A percentile compares a stretch with the other conserved stretches of the same genome.
Evolutionary conservation across 176 grass and related monocot genomes (phyloP).

Genomic region (Avena eriantha): DNA sequence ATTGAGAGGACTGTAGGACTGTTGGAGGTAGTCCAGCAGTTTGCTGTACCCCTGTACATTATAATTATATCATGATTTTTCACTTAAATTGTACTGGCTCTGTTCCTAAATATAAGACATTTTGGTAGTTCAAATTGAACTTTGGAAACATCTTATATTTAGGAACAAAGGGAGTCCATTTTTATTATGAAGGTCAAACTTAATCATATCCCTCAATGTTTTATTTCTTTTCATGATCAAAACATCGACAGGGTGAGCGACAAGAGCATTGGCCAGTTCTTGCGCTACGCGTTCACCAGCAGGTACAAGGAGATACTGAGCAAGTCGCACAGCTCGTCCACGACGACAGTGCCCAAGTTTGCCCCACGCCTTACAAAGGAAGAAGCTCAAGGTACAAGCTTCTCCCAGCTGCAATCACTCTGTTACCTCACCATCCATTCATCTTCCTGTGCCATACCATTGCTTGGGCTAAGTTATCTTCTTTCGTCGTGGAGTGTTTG

Average conservation of each 20-base stretch:
- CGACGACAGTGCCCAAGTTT: slow-evolving; percentile 68
- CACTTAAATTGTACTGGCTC: neutral
- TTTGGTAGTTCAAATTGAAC: too few relatives aligned
- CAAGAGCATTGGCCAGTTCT: slow-evolving; percentile 77
- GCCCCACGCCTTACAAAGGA: slow-evolving; percentile 81
- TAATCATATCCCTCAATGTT: neutral
- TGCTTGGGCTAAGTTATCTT: neutral
- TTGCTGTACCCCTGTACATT: neutral
- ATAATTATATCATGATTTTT: neutral
- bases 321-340: slow-evolving; percentile 80
- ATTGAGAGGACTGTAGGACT: neutral
- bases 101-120: too few relatives aligned
- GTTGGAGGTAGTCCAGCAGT: neutral
- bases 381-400: slow-evolving; percentile 56
- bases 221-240: slow-evolving; percentile 21
- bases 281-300: slow-evolving; percentile 73
- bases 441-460: neutral
- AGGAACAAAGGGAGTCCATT: neutral
- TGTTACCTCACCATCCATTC: neutral
- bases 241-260: slow-evolving; percentile 65
- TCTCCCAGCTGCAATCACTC: neutral
- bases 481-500: slow-evolving; percentile 52
- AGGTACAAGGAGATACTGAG: slow-evolving; percentile 94
- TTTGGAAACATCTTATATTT: too few relatives aligned
- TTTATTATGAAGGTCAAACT: neutral